A percentile compares a stretch with the other conserved stretches of the same genome.
Evolutionary conservation across 2,329 filamentous ascomycete genomes (phyloP).

Genomic region (Hymenoscyphus fraxineus): DNA sequence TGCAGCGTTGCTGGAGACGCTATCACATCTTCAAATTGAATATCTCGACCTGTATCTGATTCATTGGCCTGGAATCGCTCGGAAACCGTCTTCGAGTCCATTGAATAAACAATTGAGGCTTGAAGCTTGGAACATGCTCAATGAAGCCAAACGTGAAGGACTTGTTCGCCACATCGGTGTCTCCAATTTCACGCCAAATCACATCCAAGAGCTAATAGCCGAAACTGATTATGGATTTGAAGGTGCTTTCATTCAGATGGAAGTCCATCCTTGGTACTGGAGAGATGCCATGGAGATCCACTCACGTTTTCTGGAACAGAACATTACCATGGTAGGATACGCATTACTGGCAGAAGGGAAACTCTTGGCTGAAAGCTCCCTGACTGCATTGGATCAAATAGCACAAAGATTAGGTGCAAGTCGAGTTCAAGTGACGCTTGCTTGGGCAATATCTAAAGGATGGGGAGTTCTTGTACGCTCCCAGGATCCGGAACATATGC

Average conservation of each 20-base stretch:
- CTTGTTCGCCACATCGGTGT: conserved; percentile 77
- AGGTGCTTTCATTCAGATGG: conserved; percentile 75
- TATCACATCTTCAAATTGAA: conserved; percentile 56
- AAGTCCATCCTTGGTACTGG: conserved; percentile 60
- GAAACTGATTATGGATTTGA: conserved; percentile 47
- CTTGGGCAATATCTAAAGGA: conserved; percentile 19
- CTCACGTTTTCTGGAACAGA: conserved; percentile 14
- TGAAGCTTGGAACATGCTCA: conserved; percentile 68
- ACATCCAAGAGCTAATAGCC: conserved; percentile 70
- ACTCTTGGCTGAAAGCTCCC: conserved; percentile 13
- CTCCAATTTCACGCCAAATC: conserved; percentile 76
- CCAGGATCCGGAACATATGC: conserved; percentile 14
- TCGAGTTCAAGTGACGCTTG: conserved; percentile 18
- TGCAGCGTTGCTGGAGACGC: conserved; percentile 54
- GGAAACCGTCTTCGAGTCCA: conserved; percentile 48
- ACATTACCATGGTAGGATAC: conserved; percentile 17
- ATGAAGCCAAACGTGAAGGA: conserved; percentile 61
- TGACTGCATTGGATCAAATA: conserved; percentile 13
- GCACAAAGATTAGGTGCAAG: conserved; percentile 10
- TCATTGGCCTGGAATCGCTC: conserved; percentile 57
- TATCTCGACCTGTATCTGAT: conserved; percentile 69
- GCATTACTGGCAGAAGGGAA: conserved; percentile 26
- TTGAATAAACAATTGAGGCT: conserved; percentile 46
- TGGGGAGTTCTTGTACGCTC: conserved; percentile 20
- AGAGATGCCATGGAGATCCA: conserved; percentile 23